These are phyloP conservation scores for Metarhizium brunneum DNA, from an alignment of 2,329 filamentous ascomycete species.

Conservation along the genomic window DNA sequence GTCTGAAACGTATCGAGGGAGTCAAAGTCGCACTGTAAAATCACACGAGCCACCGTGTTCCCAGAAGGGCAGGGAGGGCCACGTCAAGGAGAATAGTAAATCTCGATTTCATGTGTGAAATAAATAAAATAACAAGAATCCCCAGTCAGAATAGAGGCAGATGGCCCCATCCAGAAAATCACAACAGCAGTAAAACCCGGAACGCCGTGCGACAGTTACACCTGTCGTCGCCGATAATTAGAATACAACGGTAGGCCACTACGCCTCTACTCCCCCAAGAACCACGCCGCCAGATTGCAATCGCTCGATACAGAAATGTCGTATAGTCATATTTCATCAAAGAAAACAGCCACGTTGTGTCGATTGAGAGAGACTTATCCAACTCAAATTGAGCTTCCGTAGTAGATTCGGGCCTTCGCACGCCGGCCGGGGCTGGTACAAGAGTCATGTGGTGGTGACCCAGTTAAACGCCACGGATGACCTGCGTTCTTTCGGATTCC, in stretches of 20 bases:
- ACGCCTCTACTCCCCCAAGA: slow-evolving; percentile 6
- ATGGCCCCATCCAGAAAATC: background rate
- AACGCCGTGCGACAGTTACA: slow-evolving; percentile 9
- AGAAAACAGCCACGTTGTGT: background rate
- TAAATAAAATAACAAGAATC: background rate
- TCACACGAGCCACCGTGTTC: too few relatives aligned
- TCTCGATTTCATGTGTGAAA: background rate
- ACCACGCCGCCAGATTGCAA: slow-evolving; percentile 1
- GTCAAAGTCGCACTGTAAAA: too few relatives aligned
- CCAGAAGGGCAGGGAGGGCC: too few relatives aligned
- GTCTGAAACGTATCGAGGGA: background rate
- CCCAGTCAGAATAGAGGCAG: background rate
- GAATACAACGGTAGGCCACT: slow-evolving; percentile 9
- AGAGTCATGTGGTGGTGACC: background rate
- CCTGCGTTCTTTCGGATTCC: slow-evolving; percentile 84
- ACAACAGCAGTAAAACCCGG: background rate
- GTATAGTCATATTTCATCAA: slow-evolving; percentile 10
- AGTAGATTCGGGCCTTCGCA: background rate
- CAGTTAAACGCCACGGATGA: slow-evolving; percentile 77
- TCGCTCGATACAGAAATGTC: slow-evolving; percentile 6
- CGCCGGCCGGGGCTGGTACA: background rate
- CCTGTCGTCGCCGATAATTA: slow-evolving; percentile 3
- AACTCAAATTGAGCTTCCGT: background rate
- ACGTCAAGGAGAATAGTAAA: background rate
- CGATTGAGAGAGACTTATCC: background rate